A percentile compares a stretch with the other conserved stretches of the same genome.
phyloP scores from a whole-genome alignment of 2,329 filamentous ascomycete genomes.

The Alternaria longipes region DNA sequence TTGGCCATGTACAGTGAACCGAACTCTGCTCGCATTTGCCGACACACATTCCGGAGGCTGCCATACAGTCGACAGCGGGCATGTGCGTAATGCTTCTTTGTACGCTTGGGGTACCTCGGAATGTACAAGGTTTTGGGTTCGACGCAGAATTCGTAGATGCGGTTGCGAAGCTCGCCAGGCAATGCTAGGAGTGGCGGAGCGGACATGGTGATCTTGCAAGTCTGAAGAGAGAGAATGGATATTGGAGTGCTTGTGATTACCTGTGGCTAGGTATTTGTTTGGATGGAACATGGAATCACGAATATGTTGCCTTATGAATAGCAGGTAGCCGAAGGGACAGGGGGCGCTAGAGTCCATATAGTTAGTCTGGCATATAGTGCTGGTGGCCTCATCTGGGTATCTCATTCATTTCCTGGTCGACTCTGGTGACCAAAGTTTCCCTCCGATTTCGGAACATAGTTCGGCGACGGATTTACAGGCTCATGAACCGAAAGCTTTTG shows the following conservation, averaged over 20 bases:
- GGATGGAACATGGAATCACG: no score
- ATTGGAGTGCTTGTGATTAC: no score
- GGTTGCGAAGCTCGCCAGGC: constrained; percentile 12
- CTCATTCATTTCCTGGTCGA: not conserved
- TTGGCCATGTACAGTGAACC: not conserved
- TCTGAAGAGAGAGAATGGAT: not conserved
- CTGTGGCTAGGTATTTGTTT: not conserved
- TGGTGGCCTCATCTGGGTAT: not conserved
- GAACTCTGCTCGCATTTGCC: not conserved
- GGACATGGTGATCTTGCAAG: not conserved
- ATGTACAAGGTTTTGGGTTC: not conserved
- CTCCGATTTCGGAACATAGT: no score
- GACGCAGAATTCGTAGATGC: constrained; percentile 7
- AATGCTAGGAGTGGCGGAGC: not conserved
- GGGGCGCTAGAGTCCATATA: not conserved
- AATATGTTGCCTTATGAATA: not conserved
- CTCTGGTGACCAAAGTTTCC: no score
- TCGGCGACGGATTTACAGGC: not conserved
- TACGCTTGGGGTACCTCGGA: not conserved
- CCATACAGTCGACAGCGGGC: not conserved
- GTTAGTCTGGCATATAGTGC: not conserved
- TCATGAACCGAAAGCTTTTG: not conserved
- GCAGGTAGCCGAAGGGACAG: not conserved
- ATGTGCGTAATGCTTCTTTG: not conserved
- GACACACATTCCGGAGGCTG: not conserved